Conservation (phyloP, 495 filamentous ascomycete genomes). For the Penicillium malachiteum region DNA sequence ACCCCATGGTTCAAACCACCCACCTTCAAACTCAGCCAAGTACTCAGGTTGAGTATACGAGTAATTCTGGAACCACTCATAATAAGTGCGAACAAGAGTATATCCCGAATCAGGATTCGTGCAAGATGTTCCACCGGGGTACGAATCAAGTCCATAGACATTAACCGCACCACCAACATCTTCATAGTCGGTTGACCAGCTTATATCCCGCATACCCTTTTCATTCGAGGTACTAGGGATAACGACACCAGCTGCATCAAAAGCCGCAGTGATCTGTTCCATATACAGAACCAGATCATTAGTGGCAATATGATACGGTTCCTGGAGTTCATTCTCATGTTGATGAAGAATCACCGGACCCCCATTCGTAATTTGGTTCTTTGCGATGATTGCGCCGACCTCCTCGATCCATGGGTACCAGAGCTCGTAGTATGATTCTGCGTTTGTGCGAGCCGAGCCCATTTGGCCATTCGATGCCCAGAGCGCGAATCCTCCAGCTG, state of each 20-base stretch:
- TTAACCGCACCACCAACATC: conserved; percentile 56
- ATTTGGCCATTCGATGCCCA: conserved; percentile 54
- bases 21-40: conserved; percentile 55
- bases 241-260: conserved; percentile 46
- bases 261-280: conserved; percentile 49
- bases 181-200: conserved; percentile 56
- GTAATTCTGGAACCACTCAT: conserved; percentile 58
- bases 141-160: conserved; percentile 55
- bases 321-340: conserved; percentile 54
- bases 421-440: conserved; percentile 37
- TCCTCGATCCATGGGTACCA: conserved; percentile 47
- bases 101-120: conserved; percentile 50
- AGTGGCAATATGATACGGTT: conserved; percentile 32
- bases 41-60: conserved; percentile 52
- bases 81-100: conserved; percentile 51
- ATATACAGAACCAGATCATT: conserved; percentile 50
- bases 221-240: conserved; percentile 55
- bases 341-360: conserved; percentile 55
- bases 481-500: conserved; percentile 49
- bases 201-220: conserved; percentile 48
- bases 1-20: conserved; percentile 55
- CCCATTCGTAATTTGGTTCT: conserved; percentile 51
- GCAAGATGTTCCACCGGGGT: conserved; percentile 55
- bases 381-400: conserved; percentile 47
- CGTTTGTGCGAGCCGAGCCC: conserved; percentile 42